Conservation (phyloP, 805 yeast species). For the Grigorovia transvaalensis region DNA sequence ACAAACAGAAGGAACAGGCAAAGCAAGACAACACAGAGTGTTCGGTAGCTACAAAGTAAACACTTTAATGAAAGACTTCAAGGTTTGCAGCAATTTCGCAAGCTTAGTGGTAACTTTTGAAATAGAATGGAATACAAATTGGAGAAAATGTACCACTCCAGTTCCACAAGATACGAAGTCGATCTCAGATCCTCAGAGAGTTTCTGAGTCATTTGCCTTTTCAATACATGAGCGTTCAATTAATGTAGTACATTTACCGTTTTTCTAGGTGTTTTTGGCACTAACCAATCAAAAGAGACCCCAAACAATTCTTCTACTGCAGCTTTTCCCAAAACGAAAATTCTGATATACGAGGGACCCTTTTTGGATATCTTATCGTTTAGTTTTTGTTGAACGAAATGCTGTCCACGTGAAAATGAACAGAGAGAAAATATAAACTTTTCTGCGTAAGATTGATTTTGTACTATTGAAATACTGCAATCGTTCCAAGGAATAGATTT, state of each 20-base stretch:
- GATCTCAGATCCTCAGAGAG: neutral
- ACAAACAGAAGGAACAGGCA: neutral
- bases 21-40: neutral
- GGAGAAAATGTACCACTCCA: neutral
- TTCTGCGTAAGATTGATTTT: no score
- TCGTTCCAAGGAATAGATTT: no score
- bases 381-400: neutral
- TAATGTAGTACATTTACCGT: neutral
- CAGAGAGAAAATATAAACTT: neutral
- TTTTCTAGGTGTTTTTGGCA: neutral
- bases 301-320: neutral
- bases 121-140: neutral
- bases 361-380: neutral
- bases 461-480: no score
- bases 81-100: neutral
- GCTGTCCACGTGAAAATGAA: neutral
- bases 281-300: neutral
- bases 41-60: neutral
- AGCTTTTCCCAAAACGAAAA: neutral
- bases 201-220: neutral
- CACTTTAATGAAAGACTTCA: neutral
- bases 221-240: neutral
- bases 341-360: neutral
- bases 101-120: neutral
- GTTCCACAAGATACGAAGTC: neutral